A percentile compares a stretch with the other conserved stretches of the same genome.
Conservation (phyloP, 345 rosid genomes). For the Salix dunnii region DNA sequence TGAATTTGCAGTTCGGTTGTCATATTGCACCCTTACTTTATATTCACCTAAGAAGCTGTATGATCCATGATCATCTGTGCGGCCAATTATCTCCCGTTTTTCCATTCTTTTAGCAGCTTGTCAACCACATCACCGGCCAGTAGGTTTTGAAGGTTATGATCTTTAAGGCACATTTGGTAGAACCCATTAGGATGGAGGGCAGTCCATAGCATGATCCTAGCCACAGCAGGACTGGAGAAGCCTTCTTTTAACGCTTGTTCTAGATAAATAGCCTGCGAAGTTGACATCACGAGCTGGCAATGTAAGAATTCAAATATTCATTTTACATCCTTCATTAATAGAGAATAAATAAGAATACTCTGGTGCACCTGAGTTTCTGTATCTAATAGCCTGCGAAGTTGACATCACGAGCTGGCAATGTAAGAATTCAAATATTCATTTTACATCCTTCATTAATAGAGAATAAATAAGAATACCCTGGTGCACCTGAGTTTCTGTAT, state of each 20-base stretch:
- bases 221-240: conserved; percentile 71
- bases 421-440: background rate
- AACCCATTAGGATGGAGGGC: conserved; percentile 78
- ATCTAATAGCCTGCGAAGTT: conserved; percentile 40
- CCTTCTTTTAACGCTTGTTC: conserved; percentile 85
- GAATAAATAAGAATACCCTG: background rate
- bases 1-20: conserved; percentile 36
- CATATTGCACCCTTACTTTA: conserved; percentile 26
- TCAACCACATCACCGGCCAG: conserved; percentile 78
- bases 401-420: background rate
- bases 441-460: background rate
- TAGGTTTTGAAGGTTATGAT: conserved; percentile 47
- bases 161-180: conserved; percentile 81
- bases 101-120: conserved; percentile 57
- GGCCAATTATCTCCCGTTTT: conserved; percentile 34
- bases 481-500: conserved; percentile 50
- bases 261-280: conserved; percentile 48
- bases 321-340: background rate
- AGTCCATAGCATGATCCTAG: conserved; percentile 87
- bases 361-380: conserved; percentile 58
- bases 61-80: conserved; percentile 57
- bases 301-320: background rate
- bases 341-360: background rate
- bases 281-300: background rate
- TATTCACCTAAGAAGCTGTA: conserved; percentile 71